phyloP scores from a whole-genome alignment of 352 stramenopile genomes.

The Globisporangium paddicum region DNA sequence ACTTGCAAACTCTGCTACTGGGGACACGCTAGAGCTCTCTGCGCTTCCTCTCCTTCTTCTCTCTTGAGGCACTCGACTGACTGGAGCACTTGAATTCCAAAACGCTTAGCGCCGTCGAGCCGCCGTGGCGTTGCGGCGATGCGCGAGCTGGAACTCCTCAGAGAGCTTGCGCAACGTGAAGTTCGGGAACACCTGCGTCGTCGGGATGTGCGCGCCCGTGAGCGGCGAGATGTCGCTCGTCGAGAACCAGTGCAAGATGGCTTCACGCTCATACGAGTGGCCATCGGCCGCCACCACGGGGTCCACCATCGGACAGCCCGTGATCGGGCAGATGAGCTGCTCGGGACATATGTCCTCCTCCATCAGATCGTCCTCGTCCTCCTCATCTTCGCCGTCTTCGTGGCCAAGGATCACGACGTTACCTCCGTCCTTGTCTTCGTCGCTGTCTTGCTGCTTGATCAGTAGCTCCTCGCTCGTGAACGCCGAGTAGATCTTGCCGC shows the following conservation, averaged over 20 bases:
- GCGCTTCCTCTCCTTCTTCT: background rate
- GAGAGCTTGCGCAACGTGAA: conserved; percentile 67
- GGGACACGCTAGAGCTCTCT: too few relatives aligned
- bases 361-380: conserved; percentile 17
- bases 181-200: conserved; percentile 73
- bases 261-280: conserved; percentile 96
- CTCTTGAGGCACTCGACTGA: background rate
- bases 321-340: conserved; percentile 92
- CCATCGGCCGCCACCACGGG: conserved; percentile 96
- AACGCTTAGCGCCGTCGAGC: conserved; percentile 11
- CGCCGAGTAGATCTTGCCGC: conserved; percentile 45
- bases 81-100: background rate
- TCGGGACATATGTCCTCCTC: conserved; percentile 35
- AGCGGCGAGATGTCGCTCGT: conserved; percentile 78
- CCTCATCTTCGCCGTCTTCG: conserved; percentile 15
- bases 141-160: conserved; percentile 44
- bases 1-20: background rate
- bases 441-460: conserved; percentile 24
- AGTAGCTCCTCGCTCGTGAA: conserved; percentile 37
- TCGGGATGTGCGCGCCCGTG: conserved; percentile 67
- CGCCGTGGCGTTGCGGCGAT: background rate
- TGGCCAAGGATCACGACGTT: conserved; percentile 22
- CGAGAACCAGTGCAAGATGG: conserved; percentile 93
- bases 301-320: conserved; percentile 92
- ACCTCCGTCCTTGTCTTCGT: conserved; percentile 24